A percentile compares a stretch with the other conserved stretches of the same genome.
Conservation (phyloP, 179 eudicot species). For the Silene vulgaris region DNA sequence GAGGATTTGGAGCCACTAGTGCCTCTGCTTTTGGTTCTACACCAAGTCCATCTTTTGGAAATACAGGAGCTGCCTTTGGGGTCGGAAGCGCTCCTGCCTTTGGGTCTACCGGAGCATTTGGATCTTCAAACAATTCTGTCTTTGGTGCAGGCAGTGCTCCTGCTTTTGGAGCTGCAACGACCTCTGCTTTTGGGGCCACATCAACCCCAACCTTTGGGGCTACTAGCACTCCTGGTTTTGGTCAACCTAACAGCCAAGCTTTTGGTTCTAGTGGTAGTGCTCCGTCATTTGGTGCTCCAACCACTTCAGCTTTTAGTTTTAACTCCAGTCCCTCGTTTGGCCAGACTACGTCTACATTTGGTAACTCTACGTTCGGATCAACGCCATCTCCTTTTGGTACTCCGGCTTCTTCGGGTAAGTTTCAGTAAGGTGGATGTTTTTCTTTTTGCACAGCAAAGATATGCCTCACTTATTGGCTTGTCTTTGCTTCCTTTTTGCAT, state of each 20-base stretch:
- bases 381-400: conserved; percentile 65
- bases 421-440: neutral
- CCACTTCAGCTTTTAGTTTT: conserved; percentile 52
- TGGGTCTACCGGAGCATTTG: conserved; percentile 47
- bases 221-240: conserved; percentile 40
- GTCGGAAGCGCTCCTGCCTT: conserved; percentile 43
- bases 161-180: conserved; percentile 29
- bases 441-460: neutral
- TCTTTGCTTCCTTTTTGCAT: neutral
- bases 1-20: conserved; percentile 52
- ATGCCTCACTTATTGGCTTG: neutral
- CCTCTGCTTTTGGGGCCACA: conserved; percentile 33
- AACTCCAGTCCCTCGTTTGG: conserved; percentile 53
- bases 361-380: conserved; percentile 59
- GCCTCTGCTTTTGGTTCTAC: conserved; percentile 61
- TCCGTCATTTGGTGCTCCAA: conserved; percentile 45
- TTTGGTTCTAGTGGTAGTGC: conserved; percentile 52
- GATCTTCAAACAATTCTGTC: conserved; percentile 27
- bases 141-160: conserved; percentile 24
- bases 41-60: conserved; percentile 48
- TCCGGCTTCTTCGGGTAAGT: conserved; percentile 68
- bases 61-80: conserved; percentile 60
- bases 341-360: conserved; percentile 53
- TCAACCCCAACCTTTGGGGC: conserved; percentile 40
- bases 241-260: conserved; percentile 44